Evolutionary conservation across 1,284 basidiomycete genomes (phyloP), one percentile per base, ranked within the genome.

Genomic region (Trichosporon sp.): DNA sequence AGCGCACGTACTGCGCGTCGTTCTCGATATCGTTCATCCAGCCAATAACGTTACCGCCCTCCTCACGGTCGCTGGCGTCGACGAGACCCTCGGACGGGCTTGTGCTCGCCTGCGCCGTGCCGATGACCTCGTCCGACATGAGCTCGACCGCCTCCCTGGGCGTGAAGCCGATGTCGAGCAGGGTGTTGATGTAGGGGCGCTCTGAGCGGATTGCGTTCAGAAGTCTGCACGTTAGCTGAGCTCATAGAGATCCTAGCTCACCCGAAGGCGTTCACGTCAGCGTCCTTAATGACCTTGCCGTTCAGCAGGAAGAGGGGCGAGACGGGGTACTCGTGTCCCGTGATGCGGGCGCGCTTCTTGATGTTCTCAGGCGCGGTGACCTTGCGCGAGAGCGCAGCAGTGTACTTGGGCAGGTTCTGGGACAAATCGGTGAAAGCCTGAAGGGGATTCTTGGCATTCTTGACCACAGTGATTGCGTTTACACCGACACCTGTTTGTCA

Each of bases 21-120:
- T 90, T 91, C 83, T 93, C 91, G 31, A 98, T 83, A 82, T 98
- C 91, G 82, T 98, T 98, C 89, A 91, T 91, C 89, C 92, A 98
- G 0, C 90, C 80, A 66, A 97, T 88, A 1, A 91, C 87, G 14
- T 86, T 87, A 0, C 91, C 92, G 1, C 88, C 91, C 81, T 97
- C 95, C 4, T 80, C 78, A n/a, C 92, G 86, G 80, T 98, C 95
- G 73, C 92, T 93, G 1, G 93, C 91, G 81, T 97, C 95, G 67
- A 95, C 91, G 10, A 96, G 77, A 0, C 90, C 91, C 71, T 94
- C 92, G 40, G 92, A 79, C 3, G 88, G 86, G 67, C 87, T 89
- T 1, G 83, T 79, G 64, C 81, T 83, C 5, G 83, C 86, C 73
- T 90, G 88, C 1, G 88, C 85, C 2, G 81, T 80, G 1, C 86